These are phyloP conservation scores for Leccinum disarticulatum DNA, from an alignment of 768 basidiomycete genomes.

Conservation along the genomic window DNA sequence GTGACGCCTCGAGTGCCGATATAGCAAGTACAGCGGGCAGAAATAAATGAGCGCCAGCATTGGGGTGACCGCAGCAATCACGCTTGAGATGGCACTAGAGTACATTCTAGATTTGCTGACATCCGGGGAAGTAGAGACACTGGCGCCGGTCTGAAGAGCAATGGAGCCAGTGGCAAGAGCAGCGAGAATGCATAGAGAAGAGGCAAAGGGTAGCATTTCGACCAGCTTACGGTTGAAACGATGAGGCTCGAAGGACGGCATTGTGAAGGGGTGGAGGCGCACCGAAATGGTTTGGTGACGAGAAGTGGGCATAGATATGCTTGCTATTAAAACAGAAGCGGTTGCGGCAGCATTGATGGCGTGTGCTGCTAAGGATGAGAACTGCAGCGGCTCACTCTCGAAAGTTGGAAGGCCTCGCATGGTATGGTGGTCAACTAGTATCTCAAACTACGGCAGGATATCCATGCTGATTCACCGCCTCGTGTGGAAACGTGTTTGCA, in stretches of 20 bases:
- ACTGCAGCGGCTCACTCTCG: conserved; percentile 26
- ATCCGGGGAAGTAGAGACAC: conserved; percentile 20
- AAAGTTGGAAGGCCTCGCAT: conserved; percentile 34
- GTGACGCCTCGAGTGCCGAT: conserved; percentile 44
- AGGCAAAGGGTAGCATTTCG: conserved; percentile 39
- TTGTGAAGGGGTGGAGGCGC: conserved; percentile 18
- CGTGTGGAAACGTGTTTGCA: conserved; percentile 34
- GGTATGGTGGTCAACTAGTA: conserved; percentile 26
- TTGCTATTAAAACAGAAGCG: conserved; percentile 32
- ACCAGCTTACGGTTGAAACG: conserved; percentile 30
- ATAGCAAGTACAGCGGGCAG: conserved; percentile 49
- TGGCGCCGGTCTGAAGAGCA: conserved; percentile 25
- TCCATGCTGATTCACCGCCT: conserved; percentile 24
- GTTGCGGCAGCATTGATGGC: conserved; percentile 33
- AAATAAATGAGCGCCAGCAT: conserved; percentile 47
- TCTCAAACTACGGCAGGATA: conserved; percentile 16
- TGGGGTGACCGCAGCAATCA: conserved; percentile 36
- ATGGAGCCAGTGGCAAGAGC: conserved; percentile 34
- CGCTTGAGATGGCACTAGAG: conserved; percentile 36
- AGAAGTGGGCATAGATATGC: conserved; percentile 27
- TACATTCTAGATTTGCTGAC: conserved; percentile 32
- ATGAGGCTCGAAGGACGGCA: conserved; percentile 14
- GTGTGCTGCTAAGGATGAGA: conserved; percentile 30
- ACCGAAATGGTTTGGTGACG: conserved; percentile 33
- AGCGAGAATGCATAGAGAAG: conserved; percentile 34